Percentiles rank a stretch among this genome's conserved stretches.
Conservation (phyloP, 495 filamentous ascomycete species). For the Xylaria grammica region DNA sequence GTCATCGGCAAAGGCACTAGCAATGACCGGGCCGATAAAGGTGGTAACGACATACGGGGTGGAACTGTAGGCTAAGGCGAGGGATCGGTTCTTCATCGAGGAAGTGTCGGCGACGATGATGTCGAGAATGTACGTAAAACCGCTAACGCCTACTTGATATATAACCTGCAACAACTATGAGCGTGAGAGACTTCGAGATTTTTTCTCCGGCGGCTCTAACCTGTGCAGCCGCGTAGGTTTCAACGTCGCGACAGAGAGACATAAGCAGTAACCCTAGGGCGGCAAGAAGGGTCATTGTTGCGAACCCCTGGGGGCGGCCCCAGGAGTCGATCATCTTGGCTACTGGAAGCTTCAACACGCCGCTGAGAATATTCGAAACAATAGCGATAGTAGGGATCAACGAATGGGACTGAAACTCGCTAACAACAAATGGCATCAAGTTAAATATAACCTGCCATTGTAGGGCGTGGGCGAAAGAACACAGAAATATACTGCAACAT, state of each 20-base stretch:
- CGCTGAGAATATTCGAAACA: conserved; percentile 63
- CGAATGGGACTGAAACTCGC: conserved; percentile 52
- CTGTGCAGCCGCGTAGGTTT: conserved; percentile 56
- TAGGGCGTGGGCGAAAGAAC: conserved; percentile 55
- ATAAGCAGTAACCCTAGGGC: conserved; percentile 55
- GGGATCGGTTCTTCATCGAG: conserved; percentile 59
- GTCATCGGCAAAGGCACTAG: conserved; percentile 43
- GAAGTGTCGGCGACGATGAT: conserved; percentile 67
- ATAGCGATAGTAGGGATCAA: conserved; percentile 54
- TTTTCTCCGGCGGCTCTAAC: conserved; percentile 30
- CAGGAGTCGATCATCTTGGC: conserved; percentile 71
- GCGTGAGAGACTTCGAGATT: conserved; percentile 34
- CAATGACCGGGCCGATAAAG: conserved; percentile 44
- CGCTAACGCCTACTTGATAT: conserved; percentile 61
- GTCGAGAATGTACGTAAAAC: conserved; percentile 57
- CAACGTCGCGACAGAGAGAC: conserved; percentile 56
- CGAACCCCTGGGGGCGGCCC: conserved; percentile 59
- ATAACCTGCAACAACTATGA: conserved; percentile 51
- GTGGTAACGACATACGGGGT: conserved; percentile 67
- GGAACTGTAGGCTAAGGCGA: conserved; percentile 60
- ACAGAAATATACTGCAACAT: conserved; percentile 43
- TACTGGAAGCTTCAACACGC: conserved; percentile 63
- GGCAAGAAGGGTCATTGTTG: conserved; percentile 45
- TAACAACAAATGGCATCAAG: conserved; percentile 54
- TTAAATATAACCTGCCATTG: conserved; percentile 48